Conservation (phyloP, 169 alveolate species). For the Eimeria maxima region DNA sequence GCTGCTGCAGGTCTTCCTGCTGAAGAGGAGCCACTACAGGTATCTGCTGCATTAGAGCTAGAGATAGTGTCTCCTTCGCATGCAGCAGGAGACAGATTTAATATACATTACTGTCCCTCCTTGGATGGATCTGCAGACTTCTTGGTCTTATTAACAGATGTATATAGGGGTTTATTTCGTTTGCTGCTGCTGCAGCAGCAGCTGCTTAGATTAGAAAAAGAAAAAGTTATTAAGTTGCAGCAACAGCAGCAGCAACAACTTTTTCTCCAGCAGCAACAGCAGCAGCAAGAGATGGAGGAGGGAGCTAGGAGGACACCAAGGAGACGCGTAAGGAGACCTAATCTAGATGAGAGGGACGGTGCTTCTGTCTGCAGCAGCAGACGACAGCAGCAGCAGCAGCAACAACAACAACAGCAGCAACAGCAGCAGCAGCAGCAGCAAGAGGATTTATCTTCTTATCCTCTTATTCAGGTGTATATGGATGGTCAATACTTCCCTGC, state of each 20-base stretch:
- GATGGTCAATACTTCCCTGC: constrained; percentile 58
- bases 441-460: not conserved
- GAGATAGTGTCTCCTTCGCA: constrained; percentile 33
- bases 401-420: no score
- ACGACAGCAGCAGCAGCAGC: not conserved
- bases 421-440: not conserved
- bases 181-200: not conserved
- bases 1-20: constrained; percentile 65
- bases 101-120: constrained; percentile 3
- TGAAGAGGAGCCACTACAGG: constrained; percentile 45
- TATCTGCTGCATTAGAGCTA: constrained; percentile 48
- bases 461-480: constrained; percentile 32
- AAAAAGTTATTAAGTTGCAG: not conserved
- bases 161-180: not conserved
- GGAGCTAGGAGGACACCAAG: not conserved
- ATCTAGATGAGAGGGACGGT: not conserved
- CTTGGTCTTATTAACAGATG: constrained; percentile 49
- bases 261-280: no score
- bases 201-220: not conserved
- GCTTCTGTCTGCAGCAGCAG: not conserved
- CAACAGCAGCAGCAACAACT: not conserved
- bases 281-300: no score
- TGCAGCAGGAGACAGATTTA: constrained; percentile 33
- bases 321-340: not conserved
- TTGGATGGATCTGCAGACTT: constrained; percentile 51